Conservation (phyloP, 768 basidiomycete genomes). For the Mycena epipterygia region DNA sequence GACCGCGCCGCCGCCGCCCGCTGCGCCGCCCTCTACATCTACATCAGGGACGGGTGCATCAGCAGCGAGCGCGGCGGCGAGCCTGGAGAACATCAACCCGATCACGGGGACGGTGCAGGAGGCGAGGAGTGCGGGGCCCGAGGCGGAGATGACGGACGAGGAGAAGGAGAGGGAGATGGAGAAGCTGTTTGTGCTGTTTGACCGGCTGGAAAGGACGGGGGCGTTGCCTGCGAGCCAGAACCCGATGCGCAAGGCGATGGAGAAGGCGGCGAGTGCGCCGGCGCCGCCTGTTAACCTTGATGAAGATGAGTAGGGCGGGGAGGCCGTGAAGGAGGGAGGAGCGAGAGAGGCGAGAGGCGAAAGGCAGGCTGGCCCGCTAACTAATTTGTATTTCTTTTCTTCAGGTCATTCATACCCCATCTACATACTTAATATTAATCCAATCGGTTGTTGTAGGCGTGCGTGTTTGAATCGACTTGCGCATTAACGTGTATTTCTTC, state of each 20-base stretch:
- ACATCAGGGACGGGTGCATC: too few relatives aligned
- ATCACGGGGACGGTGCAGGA: conserved; percentile 84
- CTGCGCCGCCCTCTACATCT: too few relatives aligned
- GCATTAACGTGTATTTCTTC: too few relatives aligned
- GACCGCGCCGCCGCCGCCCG: conserved; percentile 62
- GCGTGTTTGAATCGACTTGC: too few relatives aligned
- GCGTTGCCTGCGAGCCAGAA: conserved; percentile 75
- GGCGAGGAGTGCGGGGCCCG: conserved; percentile 50
- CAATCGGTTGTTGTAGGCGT: too few relatives aligned
- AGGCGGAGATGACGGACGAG: conserved; percentile 87
- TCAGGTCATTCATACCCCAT: too few relatives aligned
- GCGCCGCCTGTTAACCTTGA: background rate
- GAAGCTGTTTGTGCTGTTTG: conserved; percentile 91
- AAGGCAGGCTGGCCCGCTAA: too few relatives aligned
- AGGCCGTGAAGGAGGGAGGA: too few relatives aligned
- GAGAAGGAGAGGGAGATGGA: conserved; percentile 97
- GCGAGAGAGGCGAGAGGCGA: too few relatives aligned
- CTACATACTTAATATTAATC: too few relatives aligned
- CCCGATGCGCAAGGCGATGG: conserved; percentile 80
- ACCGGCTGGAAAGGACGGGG: conserved; percentile 85
- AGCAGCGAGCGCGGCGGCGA: conserved; percentile 46
- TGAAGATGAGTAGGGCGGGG: too few relatives aligned
- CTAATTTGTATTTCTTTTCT: too few relatives aligned
- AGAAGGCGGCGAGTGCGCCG: conserved; percentile 45
- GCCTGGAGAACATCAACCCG: conserved; percentile 76